Base-by-base conservation (phyloP, 148 eudicot species). In the Tetragonia tetragonoides region DNA sequence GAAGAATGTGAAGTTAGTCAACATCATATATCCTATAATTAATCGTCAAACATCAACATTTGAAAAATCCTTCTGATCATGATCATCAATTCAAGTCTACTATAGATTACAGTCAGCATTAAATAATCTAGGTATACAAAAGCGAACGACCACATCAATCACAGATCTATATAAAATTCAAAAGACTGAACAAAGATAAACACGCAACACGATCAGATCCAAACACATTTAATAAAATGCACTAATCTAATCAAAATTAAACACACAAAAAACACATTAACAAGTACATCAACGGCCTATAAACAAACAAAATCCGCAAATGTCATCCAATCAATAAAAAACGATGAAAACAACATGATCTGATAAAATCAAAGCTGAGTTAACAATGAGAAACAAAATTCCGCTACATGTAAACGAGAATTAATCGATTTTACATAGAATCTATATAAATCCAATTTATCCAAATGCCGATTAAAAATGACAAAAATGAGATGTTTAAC, bases 101-200 rank as follows among this genome's bases (percentile, higher is more conserved):
- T 20, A 60, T n/a, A n/a, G 64, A 60, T 60, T 10, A 60, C 28
- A 6, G n/a, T 28, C 28, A n/a, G 28, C 64, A 60, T n/a, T n/a
- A 7, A 69, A 8, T 34, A 28, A 44, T 75, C 77, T 23, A 1
- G 44, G 40, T 5, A 49, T 3, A 3, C 42, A 73, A 4, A 46
- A 75, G 63, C 28, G 9, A 7, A 12, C 51, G 63, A 41, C 49
- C 40, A 65, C 42, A 53, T 6, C 23, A 1, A 28, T n/a, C 11
- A 67, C 78, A 42, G 82, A 80, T 80, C 78, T 80, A 28, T 49
- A 11, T 15, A 9, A 2, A 79, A 79, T 10, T 49, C 72, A 57
- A 51, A 39, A 49, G 20, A 79, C 6, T 38, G 67, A 68, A 20
- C 17, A 15, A 68, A 10, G 8, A 10, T 67, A 1, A 28, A 8